These are phyloP conservation scores for Oryza meridionalis DNA, from an alignment of 176 grass and related monocot genomes.

Conservation along the genomic window DNA sequence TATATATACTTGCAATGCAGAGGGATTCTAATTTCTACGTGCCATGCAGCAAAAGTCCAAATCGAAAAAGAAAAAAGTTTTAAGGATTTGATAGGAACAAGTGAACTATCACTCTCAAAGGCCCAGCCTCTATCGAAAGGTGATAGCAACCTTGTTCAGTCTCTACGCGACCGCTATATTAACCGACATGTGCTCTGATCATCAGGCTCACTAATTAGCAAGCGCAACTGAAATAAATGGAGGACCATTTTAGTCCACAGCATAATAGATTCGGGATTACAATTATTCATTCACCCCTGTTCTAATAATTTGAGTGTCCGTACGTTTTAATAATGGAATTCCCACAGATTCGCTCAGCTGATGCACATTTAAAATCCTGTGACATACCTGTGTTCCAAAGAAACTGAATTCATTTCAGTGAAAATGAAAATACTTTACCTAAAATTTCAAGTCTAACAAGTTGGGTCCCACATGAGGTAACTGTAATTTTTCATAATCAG, in stretches of 20 bases:
- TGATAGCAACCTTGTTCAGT: slow-evolving; percentile 46
- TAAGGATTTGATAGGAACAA: slow-evolving; percentile 2
- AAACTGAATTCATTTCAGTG: neutral
- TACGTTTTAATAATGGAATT: neutral
- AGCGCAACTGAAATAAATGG: neutral
- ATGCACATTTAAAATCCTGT: neutral
- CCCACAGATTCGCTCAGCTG: neutral
- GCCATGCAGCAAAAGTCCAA: neutral
- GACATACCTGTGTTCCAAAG: neutral
- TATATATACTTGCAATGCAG: neutral
- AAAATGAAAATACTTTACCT: neutral
- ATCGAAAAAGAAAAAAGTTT: slow-evolving; percentile 30
- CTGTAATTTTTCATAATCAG: too few relatives aligned
- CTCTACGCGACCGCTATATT: slow-evolving; percentile 40
- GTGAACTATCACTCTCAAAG: slow-evolving; percentile 31
- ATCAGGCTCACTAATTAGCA: slow-evolving; percentile 31
- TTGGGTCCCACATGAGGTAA: too few relatives aligned
- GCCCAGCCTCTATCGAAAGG: slow-evolving; percentile 25
- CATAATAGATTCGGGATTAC: neutral
- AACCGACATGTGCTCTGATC: slow-evolving; percentile 22
- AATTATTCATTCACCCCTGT: neutral
- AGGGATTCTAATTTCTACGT: neutral
- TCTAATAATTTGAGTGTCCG: slow-evolving; percentile 1
- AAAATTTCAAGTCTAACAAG: too few relatives aligned
- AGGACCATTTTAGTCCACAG: neutral